Conservation (phyloP, 169 alveolate species). For the Eimeria praecox region DNA sequence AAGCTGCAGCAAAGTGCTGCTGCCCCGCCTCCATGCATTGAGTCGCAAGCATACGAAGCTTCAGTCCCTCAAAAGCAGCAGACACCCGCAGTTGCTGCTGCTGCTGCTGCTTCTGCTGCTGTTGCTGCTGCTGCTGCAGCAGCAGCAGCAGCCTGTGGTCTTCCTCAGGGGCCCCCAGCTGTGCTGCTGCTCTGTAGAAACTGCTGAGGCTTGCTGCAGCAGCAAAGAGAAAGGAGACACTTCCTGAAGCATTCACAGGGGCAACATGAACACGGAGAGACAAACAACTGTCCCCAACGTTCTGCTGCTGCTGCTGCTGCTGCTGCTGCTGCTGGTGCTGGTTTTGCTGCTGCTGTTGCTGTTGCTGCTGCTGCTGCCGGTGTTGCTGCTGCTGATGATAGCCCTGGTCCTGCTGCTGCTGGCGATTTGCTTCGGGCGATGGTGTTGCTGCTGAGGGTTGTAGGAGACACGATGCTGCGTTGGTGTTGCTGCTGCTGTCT, state of each 20-base stretch:
- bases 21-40: not conserved
- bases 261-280: not conserved
- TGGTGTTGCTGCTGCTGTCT: not conserved
- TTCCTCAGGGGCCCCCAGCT: not conserved
- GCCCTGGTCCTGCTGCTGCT: conserved; percentile 48
- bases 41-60: not conserved
- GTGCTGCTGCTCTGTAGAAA: not conserved
- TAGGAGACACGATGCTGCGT: not conserved
- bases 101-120: conserved; percentile 22
- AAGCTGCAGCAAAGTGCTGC: conserved; percentile 45
- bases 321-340: not conserved
- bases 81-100: conserved; percentile 1
- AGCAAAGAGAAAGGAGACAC: conserved; percentile 14
- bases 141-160: not conserved
- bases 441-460: conserved; percentile 8
- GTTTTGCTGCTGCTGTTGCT: conserved; percentile 1
- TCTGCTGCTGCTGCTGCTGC: conserved; percentile 40
- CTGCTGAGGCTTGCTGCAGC: not conserved
- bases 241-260: not conserved
- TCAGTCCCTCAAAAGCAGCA: conserved; percentile 21
- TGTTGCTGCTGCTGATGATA: not conserved
- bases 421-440: not conserved
- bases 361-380: not conserved
- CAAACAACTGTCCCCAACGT: not conserved
- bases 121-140: conserved; percentile 40